Base-by-base conservation (phyloP, 768 basidiomycete species). In the Hericium alpestre region DNA sequence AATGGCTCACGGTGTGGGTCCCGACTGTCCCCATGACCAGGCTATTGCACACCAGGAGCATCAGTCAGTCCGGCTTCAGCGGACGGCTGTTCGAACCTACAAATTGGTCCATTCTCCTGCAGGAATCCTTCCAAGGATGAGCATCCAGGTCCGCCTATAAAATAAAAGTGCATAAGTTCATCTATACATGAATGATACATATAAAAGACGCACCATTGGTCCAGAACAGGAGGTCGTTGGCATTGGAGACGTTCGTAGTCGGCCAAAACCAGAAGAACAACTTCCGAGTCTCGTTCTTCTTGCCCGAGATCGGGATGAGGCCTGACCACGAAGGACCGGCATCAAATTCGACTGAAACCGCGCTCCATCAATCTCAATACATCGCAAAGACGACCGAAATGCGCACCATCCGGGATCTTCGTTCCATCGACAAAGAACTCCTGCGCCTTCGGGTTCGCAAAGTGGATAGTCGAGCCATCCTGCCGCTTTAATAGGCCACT, bases 41-140 rank as follows among this genome's bases (percentile, higher is more conserved):
- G 76, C 77, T 70, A 82, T 83, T 60, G 13, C 43, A 49, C 2
- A 18, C n/a, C 15, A 46, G 3, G 6, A 18, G 13, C 22, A 9
- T 51, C n/a, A 8, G 47, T 32, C 53, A 16, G 5, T 1, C 49
- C 11, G 25, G 11, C 39, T 18, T 22, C 54, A 41, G 13, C 20
- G 51, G 32, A 59, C 48, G 18, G 55, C 55, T 18, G 8, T 3
- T 46, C 16, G 48, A 38, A 68, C 79, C 41, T 61, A 84, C 84
- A 66, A 18, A 68, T 68, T 2, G 67, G 67, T 15, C 86, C 86
- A 60, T 87, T 88, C 64, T 88, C 86, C 66, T 87, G 84, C 8
- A 87, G 64, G 53, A 86, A 71, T 12, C 86, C 86, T 65, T 87
- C 83, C 2, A 87, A 70, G 4, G 84, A 83, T 8, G 84, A 86